Evolutionary conservation across 495 filamentous ascomycete species (phyloP), one percentile per base, ranked within the genome.

Genomic region (Halenospora varia): DNA sequence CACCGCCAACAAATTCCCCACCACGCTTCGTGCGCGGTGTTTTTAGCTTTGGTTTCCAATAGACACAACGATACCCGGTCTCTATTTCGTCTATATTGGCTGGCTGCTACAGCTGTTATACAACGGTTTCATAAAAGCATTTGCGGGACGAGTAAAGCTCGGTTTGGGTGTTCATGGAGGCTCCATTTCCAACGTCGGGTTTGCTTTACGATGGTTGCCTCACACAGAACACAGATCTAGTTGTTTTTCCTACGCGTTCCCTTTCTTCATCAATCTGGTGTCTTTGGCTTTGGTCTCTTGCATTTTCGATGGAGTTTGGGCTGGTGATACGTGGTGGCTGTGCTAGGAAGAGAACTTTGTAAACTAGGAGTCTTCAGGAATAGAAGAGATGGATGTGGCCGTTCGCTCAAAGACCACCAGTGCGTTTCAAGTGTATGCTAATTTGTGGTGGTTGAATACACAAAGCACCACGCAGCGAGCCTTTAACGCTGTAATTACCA

Each of bases 41-140:
- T 57, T 60, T 63, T 61, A 60, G 54, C 55, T 68, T 63, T 59
- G 58, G 63, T 68, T 68, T 66, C 63, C 55, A 60, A 64, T 66
- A 68, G 63, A 66, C 58, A 56, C 39, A 59, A 48, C 60, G 66
- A 68, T 68, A 68, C 65, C 65, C 65, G 53, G 60, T 58, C 51
- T n/a, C 57, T 53, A 56, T 64, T 63, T 56, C 57, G 58, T 40
- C 62, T 55, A 59, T 51, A 51, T 11, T 56, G 26, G 55, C 39
- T 44, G 29, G 62, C 52, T 53, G 45, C 25, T 59, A 42, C 55
- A 51, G 51, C 55, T 65, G 57, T 39, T 58, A 57, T 59, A 65
- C 58, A 61, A 56, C 24, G 62, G 62, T 59, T 65, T 57, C 48
- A 59, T 57, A 58, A 60, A 62, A 65, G 62, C 62, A 65, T 65